Conservation (phyloP, 805 yeast genomes). For the Dipodascopsis tothii region DNA sequence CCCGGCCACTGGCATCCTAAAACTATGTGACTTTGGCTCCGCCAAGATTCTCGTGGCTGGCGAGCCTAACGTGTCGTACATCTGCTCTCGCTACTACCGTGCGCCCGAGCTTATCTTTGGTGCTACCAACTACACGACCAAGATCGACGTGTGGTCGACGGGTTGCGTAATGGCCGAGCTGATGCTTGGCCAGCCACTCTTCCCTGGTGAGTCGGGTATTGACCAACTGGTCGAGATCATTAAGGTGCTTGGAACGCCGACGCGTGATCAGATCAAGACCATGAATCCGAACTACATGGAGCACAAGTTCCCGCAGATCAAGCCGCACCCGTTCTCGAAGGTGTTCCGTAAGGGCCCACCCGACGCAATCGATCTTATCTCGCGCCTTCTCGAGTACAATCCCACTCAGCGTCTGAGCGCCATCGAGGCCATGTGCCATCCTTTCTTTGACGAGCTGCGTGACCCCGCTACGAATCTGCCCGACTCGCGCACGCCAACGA, state of each 20-base stretch:
- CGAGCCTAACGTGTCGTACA: conserved; percentile 93
- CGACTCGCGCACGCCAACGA: conserved; percentile 50
- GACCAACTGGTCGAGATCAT: conserved; percentile 96
- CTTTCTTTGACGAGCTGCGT: conserved; percentile 81
- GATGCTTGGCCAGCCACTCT: conserved; percentile 88
- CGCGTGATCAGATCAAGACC: conserved; percentile 79
- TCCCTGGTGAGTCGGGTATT: conserved; percentile 96
- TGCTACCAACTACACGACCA: conserved; percentile 90
- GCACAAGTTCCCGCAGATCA: conserved; percentile 75
- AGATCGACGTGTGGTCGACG: conserved; percentile 95
- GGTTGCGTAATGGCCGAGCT: conserved; percentile 98
- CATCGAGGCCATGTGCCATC: conserved; percentile 74
- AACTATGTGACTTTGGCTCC: conserved; percentile 92
- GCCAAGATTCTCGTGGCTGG: conserved; percentile 84
- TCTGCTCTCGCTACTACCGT: conserved; percentile 91
- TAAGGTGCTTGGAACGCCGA: conserved; percentile 91
- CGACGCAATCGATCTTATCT: conserved; percentile 76
- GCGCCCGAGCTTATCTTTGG: conserved; percentile 98
- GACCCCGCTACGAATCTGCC: conserved; percentile 38
- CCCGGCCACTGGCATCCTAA: conserved; percentile 74
- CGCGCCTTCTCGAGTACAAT: conserved; percentile 77
- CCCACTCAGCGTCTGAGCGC: conserved; percentile 80
- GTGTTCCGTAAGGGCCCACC: conserved; percentile 72
- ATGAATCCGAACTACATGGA: conserved; percentile 98
- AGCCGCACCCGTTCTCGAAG: conserved; percentile 49